These are phyloP conservation scores for Adansonia rubrostipa DNA, from an alignment of 441 rosid species.

Conservation along the genomic window DNA sequence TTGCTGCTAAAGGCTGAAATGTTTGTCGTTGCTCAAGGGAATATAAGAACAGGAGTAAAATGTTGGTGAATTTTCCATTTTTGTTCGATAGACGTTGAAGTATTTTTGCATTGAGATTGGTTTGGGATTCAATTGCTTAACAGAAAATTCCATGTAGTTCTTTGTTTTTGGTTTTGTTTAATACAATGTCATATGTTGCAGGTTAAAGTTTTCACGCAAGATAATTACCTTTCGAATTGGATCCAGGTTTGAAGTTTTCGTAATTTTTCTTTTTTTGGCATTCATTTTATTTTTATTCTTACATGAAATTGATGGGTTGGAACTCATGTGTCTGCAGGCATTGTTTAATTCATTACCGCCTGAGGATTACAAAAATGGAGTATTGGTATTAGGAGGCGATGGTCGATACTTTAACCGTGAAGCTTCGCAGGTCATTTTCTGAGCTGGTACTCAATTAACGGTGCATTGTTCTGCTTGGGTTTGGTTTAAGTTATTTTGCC, in stretches of 20 bases:
- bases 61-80: slow-evolving; percentile 14
- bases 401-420: slow-evolving; percentile 87
- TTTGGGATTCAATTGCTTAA: background rate
- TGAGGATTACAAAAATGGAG: slow-evolving; percentile 76
- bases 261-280: background rate
- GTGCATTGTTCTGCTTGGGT: background rate
- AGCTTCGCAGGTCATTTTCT: slow-evolving; percentile 74
- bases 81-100: slow-evolving; percentile 13
- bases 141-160: background rate
- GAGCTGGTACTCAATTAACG: background rate
- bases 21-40: too few species aligned
- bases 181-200: slow-evolving; percentile 28
- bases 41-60: background rate
- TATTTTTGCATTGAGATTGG: too few species aligned
- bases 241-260: slow-evolving; percentile 66
- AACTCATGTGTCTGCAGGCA: slow-evolving; percentile 52
- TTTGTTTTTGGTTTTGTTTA: background rate
- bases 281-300: slow-evolving; percentile 3
- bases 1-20: too few species aligned
- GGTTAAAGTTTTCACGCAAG: slow-evolving; percentile 90
- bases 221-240: slow-evolving; percentile 93
- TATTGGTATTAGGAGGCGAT: slow-evolving; percentile 90
- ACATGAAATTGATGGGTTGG: background rate
- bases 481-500: background rate
- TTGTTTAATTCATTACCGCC: slow-evolving; percentile 82